Conservation (phyloP, 495 filamentous ascomycete genomes). For the Chlorociboria aeruginascens region DNA sequence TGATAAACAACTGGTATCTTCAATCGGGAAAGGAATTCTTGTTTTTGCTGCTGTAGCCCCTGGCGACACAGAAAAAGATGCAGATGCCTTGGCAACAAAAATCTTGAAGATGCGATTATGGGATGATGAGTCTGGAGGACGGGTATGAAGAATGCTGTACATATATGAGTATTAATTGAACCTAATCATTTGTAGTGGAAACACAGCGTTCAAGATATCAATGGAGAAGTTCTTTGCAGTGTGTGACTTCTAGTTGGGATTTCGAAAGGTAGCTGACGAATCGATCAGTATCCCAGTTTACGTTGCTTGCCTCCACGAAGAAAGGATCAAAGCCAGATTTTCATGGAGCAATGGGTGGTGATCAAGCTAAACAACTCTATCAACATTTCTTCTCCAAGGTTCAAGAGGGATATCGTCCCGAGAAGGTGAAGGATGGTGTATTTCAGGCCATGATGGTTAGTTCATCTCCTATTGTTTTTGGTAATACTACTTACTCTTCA, state of each 20-base stretch:
- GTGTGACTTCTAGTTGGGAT: slow-evolving; percentile 18
- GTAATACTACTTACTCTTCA: not conserved
- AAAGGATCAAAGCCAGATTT: slow-evolving; percentile 95
- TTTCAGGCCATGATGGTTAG: slow-evolving; percentile 81
- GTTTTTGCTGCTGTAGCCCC: slow-evolving; percentile 87
- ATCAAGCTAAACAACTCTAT: slow-evolving; percentile 72
- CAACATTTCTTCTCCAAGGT: slow-evolving; percentile 69
- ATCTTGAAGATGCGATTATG: slow-evolving; percentile 82
- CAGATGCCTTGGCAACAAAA: slow-evolving; percentile 69
- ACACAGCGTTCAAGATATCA: slow-evolving; percentile 70
- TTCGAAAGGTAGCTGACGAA: not conserved
- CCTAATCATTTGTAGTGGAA: slow-evolving; percentile 56
- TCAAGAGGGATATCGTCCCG: slow-evolving; percentile 54
- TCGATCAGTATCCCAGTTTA: slow-evolving; percentile 87
- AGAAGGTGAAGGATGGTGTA: slow-evolving; percentile 83
- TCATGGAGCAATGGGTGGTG: slow-evolving; percentile 69
- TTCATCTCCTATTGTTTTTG: not conserved
- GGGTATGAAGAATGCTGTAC: slow-evolving; percentile 28
- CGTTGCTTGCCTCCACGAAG: slow-evolving; percentile 79
- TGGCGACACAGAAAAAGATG: slow-evolving; percentile 82
- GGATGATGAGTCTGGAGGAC: slow-evolving; percentile 54
- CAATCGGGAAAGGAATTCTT: slow-evolving; percentile 79
- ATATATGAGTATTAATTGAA: slow-evolving; percentile 5
- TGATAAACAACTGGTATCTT: slow-evolving; percentile 79
- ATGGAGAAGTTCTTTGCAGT: slow-evolving; percentile 88